Evolutionary conservation across 208 protist species (phyloP).

Genomic region (Leptomonas seymouri): DNA sequence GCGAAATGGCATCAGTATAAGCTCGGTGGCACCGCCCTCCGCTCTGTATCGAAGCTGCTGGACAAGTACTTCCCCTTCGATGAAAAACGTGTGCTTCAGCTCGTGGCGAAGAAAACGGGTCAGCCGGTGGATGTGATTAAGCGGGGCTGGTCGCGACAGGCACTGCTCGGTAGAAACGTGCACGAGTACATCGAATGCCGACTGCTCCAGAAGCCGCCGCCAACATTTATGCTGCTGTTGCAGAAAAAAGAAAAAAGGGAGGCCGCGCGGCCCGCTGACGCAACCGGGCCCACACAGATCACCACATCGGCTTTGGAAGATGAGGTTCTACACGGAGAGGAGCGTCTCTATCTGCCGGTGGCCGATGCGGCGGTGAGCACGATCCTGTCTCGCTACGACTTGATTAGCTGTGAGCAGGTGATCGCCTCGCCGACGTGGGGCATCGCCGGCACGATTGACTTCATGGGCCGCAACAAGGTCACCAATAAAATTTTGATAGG

Average conservation of each 20-base stretch:
- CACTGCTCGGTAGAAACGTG: slow-evolving; percentile 89
- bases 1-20: slow-evolving; percentile 87
- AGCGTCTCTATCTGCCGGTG: slow-evolving; percentile 63
- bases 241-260: slow-evolving; percentile 22
- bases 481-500: slow-evolving; percentile 72
- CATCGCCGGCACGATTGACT: slow-evolving; percentile 83
- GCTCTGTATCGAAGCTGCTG: slow-evolving; percentile 83
- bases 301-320: slow-evolving; percentile 31
- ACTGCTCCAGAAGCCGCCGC: slow-evolving; percentile 67
- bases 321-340: slow-evolving; percentile 75
- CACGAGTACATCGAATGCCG: slow-evolving; percentile 87
- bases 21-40: slow-evolving; percentile 54
- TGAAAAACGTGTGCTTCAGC: slow-evolving; percentile 59
- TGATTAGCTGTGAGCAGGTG: slow-evolving; percentile 73
- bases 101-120: slow-evolving; percentile 76
- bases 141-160: slow-evolving; percentile 65
- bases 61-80: slow-evolving; percentile 90
- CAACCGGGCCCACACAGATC: slow-evolving; percentile 19
- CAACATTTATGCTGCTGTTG: slow-evolving; percentile 61
- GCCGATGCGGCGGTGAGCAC: slow-evolving; percentile 62
- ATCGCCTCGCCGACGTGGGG: slow-evolving; percentile 67
- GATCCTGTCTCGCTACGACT: slow-evolving; percentile 58
- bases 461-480: slow-evolving; percentile 70
- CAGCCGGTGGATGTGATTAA: slow-evolving; percentile 61
- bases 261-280: slow-evolving; percentile 27